phyloP scores from a whole-genome alignment of 2,329 filamentous ascomycete genomes.

The Colletotrichum cordylinicola region DNA sequence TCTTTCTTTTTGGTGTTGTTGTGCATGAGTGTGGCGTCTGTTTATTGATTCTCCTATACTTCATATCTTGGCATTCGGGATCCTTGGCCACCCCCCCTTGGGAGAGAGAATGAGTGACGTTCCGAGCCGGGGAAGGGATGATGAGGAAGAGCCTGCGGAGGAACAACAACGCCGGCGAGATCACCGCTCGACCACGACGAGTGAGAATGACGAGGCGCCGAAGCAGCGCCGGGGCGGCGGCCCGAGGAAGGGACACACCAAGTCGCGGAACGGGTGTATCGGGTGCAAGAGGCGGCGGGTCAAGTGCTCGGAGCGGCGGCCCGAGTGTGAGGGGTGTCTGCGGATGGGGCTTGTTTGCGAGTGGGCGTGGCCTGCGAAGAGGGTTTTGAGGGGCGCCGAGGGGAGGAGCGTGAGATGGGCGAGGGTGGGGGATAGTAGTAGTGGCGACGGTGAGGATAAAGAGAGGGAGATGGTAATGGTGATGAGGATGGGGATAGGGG shows the following conservation, averaged over 20 bases:
- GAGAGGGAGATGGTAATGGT: background rate
- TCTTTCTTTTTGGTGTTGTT: background rate
- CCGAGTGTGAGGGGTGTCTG: slow-evolving; percentile 39
- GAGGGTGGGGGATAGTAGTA: background rate
- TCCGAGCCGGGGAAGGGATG: background rate
- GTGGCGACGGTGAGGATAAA: background rate
- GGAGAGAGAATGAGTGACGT: background rate
- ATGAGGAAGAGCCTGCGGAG: background rate
- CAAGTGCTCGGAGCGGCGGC: slow-evolving; percentile 45
- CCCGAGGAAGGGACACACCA: slow-evolving; percentile 39
- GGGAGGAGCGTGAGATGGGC: background rate
- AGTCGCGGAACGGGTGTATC: slow-evolving; percentile 37
- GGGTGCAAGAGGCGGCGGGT: slow-evolving; percentile 45
- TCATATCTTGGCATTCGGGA: background rate
- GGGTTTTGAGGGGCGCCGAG: slow-evolving; percentile 1
- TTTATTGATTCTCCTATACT: background rate
- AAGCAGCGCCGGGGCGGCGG: slow-evolving; percentile 21
- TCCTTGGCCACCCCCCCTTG: no score
- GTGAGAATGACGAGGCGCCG: background rate
- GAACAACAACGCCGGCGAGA: fast-evolving
- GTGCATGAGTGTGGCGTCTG: background rate
- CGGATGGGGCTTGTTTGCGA: slow-evolving; percentile 41
- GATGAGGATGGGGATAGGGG: background rate
- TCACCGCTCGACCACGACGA: background rate
- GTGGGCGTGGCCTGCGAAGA: slow-evolving; percentile 32